These are phyloP conservation scores for Pseudoperonospora humuli DNA, from an alignment of 352 stramenopile species.

Conservation along the genomic window DNA sequence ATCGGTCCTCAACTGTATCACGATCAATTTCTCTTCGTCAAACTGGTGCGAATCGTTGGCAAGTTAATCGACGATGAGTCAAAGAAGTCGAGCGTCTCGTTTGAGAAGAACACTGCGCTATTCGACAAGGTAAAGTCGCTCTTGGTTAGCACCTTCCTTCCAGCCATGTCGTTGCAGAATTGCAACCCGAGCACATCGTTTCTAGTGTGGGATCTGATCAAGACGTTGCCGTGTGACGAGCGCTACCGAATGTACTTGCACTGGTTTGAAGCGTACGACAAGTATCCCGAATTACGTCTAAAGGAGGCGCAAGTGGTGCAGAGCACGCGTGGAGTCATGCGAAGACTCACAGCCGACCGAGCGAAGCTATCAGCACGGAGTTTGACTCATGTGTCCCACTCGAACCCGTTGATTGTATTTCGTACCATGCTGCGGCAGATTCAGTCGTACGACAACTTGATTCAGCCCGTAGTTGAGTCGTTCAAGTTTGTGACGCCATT, in stretches of 20 bases:
- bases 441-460: conserved; percentile 96
- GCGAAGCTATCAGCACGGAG: conserved; percentile 68
- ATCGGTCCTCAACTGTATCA: conserved; percentile 59
- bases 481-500: conserved; percentile 92
- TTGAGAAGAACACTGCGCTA: conserved; percentile 8
- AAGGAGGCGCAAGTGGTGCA: conserved; percentile 66
- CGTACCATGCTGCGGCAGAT: conserved; percentile 92
- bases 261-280: conserved; percentile 61
- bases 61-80: conserved; percentile 40
- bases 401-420: conserved; percentile 92
- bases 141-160: conserved; percentile 60
- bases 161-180: conserved; percentile 59
- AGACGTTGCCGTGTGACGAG: conserved; percentile 65
- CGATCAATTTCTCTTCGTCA: conserved; percentile 65
- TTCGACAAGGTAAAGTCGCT: conserved; percentile 39
- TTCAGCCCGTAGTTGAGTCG: conserved; percentile 93
- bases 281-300: conserved; percentile 49
- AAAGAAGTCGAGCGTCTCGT: conserved; percentile 13
- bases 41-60: conserved; percentile 59
- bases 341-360: conserved; percentile 70
- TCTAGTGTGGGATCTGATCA: conserved; percentile 79
- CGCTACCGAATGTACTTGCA: conserved; percentile 77
- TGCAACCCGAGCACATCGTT: conserved; percentile 73
- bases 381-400: conserved; percentile 86
- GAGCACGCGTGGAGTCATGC: conserved; percentile 67